These are phyloP conservation scores for Lactarius sanguifluus DNA, from an alignment of 768 basidiomycete genomes.

Conservation along the genomic window DNA sequence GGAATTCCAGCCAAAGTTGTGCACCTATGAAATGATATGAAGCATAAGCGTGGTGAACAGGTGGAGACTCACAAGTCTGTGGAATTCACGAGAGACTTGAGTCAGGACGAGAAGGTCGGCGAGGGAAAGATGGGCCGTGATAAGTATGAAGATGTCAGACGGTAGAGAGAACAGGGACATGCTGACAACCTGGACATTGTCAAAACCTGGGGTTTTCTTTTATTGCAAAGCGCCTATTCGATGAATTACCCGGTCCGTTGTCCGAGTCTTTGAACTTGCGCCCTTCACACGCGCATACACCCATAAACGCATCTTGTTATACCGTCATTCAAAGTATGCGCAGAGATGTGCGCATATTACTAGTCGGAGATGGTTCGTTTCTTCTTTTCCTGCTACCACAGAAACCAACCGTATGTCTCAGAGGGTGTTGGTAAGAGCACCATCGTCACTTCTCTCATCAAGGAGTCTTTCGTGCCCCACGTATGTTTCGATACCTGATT, in stretches of 20 bases:
- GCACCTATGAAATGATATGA: slow-evolving; percentile 13
- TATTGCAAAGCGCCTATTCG: background rate
- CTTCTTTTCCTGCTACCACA: slow-evolving; percentile 11
- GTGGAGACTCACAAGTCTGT: slow-evolving; percentile 21
- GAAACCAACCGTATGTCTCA: slow-evolving; percentile 36
- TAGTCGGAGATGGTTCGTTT: slow-evolving; percentile 87
- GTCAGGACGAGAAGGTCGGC: slow-evolving; percentile 24
- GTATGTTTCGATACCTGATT: slow-evolving; percentile 44
- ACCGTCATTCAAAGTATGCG: slow-evolving; percentile 53
- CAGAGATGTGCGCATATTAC: slow-evolving; percentile 89
- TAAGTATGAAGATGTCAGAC: slow-evolving; percentile 25
- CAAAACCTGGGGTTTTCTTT: background rate
- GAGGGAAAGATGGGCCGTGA: slow-evolving; percentile 26
- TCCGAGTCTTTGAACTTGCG: background rate
- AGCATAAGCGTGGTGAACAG: background rate
- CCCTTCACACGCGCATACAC: background rate
- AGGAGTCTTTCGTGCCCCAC: slow-evolving; percentile 89
- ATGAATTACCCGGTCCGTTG: background rate
- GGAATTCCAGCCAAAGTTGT: slow-evolving; percentile 24
- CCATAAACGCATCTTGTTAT: background rate
- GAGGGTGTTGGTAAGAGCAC: slow-evolving; percentile 98
- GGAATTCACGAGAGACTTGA: slow-evolving; percentile 13
- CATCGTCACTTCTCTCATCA: slow-evolving; percentile 95
- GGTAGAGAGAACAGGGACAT: slow-evolving; percentile 23
- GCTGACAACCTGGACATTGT: background rate